A percentile compares a stretch with the other conserved stretches of the same genome.
These are phyloP conservation scores for Candida parachauliodes DNA, from an alignment of 805 yeast species.

Conservation along the genomic window DNA sequence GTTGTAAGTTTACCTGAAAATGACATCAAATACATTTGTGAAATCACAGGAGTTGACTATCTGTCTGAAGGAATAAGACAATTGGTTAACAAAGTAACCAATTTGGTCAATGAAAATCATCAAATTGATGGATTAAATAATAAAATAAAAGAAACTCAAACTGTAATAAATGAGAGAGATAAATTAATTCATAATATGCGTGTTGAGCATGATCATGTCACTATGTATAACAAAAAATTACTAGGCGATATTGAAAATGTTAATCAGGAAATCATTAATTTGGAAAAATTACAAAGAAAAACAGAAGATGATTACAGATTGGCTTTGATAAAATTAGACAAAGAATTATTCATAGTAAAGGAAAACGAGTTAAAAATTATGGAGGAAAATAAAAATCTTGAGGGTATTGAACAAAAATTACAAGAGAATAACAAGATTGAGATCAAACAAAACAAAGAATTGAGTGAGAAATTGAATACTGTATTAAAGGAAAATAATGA, in stretches of 20 bases:
- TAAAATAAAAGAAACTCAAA: neutral
- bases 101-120: neutral
- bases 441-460: neutral
- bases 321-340: neutral
- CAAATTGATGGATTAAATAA: neutral
- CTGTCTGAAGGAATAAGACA: conserved; percentile 3
- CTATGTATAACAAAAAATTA: neutral
- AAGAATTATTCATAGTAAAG: conserved; percentile 1
- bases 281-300: neutral
- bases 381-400: neutral
- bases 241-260: neutral
- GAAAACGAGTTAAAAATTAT: conserved; percentile 3
- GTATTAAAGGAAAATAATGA: conserved; percentile 1
- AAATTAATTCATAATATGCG: neutral
- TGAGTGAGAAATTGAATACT: neutral
- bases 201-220: neutral
- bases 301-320: neutral
- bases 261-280: neutral
- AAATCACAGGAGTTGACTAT: neutral
- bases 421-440: neutral
- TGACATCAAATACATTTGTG: conserved; percentile 1
- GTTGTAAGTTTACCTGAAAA: neutral
- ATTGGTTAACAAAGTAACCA: neutral
- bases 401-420: neutral
- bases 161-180: neutral